These are phyloP conservation scores for Tilletia walkeri DNA, from an alignment of 1,284 basidiomycete species.

Conservation along the genomic window DNA sequence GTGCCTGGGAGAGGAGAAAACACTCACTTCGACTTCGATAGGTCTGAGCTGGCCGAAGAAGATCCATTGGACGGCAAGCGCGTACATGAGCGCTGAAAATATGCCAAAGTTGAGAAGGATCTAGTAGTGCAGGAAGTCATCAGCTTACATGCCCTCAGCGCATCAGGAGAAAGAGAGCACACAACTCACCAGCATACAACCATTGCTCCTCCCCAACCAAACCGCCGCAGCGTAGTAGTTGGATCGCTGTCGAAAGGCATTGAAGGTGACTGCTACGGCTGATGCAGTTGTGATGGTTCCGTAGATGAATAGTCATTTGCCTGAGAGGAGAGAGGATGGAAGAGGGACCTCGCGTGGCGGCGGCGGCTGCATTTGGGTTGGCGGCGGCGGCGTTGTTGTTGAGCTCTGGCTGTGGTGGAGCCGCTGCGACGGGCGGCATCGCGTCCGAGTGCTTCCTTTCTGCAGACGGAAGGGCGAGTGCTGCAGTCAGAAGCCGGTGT, in stretches of 20 bases:
- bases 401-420: too few species aligned
- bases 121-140: too few species aligned
- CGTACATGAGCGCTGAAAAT: constrained; percentile 72
- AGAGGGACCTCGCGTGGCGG: neutral
- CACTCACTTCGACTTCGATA: constrained; percentile 82
- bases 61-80: constrained; percentile 75
- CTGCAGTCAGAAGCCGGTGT: too few species aligned
- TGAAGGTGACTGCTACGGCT: constrained; percentile 52
- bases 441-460: too few species aligned
- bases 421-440: too few species aligned
- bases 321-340: constrained; percentile 11
- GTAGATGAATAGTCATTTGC: constrained; percentile 29
- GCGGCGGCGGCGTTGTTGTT: too few species aligned
- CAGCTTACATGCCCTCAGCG: too few species aligned
- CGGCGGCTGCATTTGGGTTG: neutral
- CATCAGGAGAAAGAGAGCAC: too few species aligned
- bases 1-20: neutral
- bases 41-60: constrained; percentile 89
- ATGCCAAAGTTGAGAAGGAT: constrained; percentile 89
- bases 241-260: constrained; percentile 76
- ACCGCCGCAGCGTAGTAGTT: constrained; percentile 94
- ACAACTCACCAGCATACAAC: constrained; percentile 45
- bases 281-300: constrained; percentile 34
- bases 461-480: too few species aligned
- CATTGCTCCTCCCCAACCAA: constrained; percentile 84